Percentiles rank a stretch among this genome's conserved stretches.
These are phyloP conservation scores for Cryphonectria carpinicola DNA, from an alignment of 2,329 filamentous ascomycete genomes.

Conservation along the genomic window DNA sequence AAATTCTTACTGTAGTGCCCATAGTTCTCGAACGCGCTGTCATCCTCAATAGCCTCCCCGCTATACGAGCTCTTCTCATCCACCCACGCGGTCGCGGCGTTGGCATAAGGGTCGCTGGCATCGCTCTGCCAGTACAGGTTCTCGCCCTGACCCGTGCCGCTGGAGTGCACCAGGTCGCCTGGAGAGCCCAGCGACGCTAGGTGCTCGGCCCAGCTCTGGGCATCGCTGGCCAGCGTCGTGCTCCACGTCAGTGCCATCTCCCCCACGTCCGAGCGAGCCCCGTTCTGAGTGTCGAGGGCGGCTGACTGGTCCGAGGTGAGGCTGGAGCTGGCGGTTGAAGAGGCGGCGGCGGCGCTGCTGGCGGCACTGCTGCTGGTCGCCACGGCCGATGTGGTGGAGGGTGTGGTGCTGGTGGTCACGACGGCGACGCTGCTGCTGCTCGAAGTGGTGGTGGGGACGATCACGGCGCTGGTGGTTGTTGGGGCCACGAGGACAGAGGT, in stretches of 20 bases:
- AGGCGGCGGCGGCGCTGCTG: not conserved
- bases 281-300: conserved; percentile 30
- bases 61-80: conserved; percentile 30
- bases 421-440: not conserved
- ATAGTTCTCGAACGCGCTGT: conserved; percentile 29
- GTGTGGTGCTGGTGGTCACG: conserved; percentile 10
- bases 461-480: not conserved
- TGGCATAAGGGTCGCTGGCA: conserved; percentile 17
- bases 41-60: conserved; percentile 28
- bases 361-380: not conserved
- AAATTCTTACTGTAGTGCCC: conserved; percentile 31
- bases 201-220: conserved; percentile 29
- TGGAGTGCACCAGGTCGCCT: conserved; percentile 22
- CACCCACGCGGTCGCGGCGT: conserved; percentile 29
- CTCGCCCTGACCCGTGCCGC: conserved; percentile 27
- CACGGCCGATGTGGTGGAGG: not conserved
- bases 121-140: conserved; percentile 32
- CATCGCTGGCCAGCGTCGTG: conserved; percentile 24
- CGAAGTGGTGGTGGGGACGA: not conserved
- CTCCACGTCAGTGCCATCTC: conserved; percentile 29
- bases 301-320: conserved; percentile 25
- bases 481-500: conserved; percentile 2
- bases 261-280: conserved; percentile 25
- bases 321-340: conserved; percentile 2
- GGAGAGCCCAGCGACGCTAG: conserved; percentile 25